Percentiles rank a stretch among this genome's conserved stretches.
Conservation (phyloP, 805 yeast genomes). For the Candida gorgasii region DNA sequence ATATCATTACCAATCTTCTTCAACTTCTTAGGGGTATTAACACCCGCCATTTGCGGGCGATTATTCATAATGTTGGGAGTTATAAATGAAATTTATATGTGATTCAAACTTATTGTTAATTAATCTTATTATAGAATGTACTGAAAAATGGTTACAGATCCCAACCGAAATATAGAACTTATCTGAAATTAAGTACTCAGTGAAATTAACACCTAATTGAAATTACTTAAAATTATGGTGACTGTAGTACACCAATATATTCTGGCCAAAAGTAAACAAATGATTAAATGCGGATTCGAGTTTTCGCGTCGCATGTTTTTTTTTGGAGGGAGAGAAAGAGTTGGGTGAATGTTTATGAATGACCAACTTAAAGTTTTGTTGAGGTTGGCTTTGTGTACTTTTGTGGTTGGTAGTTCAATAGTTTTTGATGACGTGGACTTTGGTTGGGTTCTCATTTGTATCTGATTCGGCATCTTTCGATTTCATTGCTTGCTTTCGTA, state of each 20-base stretch:
- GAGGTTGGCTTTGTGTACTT: too few species aligned
- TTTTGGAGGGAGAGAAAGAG: neutral
- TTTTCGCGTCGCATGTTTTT: slow-evolving; percentile 7
- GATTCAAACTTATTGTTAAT: neutral
- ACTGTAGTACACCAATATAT: neutral
- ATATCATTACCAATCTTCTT: slow-evolving; percentile 12
- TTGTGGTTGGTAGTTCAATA: too few species aligned
- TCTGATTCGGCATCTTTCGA: too few species aligned
- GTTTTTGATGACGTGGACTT: too few species aligned
- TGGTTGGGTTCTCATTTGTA: too few species aligned
- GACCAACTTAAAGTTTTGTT: neutral
- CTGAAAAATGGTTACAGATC: too few species aligned
- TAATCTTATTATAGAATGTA: too few species aligned
- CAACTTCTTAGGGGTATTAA: slow-evolving; percentile 12
- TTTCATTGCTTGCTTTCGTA: too few species aligned
- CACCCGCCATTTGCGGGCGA: slow-evolving; percentile 30
- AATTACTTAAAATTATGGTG: neutral
- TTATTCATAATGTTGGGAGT: slow-evolving; percentile 13
- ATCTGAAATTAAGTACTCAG: too few species aligned
- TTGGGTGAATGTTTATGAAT: neutral
- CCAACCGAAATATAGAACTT: too few species aligned
- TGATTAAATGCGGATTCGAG: slow-evolving; percentile 1
- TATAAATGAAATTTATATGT: neutral
- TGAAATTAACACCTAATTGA: neutral
- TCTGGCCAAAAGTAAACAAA: slow-evolving; percentile 3